Percentiles rank a stretch among this genome's conserved stretches.
Conservation (phyloP, 345 rosid genomes). For the Citrus cavaleriei region DNA sequence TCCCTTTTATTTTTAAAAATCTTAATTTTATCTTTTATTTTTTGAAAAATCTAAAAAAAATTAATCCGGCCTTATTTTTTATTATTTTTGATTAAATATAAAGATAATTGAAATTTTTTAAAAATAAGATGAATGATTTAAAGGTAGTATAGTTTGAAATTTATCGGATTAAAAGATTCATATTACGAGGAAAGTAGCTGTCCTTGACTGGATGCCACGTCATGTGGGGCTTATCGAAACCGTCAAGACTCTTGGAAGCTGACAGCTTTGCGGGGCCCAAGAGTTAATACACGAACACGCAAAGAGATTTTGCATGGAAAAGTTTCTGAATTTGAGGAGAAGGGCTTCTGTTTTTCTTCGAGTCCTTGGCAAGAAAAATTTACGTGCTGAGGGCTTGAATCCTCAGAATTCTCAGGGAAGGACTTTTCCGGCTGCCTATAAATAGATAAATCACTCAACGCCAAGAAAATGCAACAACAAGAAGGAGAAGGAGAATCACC, state of each 20-base stretch:
- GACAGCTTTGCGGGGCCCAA: background rate
- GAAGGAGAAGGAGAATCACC: background rate
- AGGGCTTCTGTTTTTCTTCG: background rate
- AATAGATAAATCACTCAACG: slow-evolving; percentile 15
- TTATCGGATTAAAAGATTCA: no score
- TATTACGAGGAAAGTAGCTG: background rate
- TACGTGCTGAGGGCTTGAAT: slow-evolving; percentile 26
- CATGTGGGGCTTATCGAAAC: background rate
- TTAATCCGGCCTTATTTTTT: no score
- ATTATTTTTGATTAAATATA: no score
- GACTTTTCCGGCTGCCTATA: slow-evolving; percentile 37
- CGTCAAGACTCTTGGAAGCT: background rate
- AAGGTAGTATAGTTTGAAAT: no score
- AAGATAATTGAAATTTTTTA: no score
- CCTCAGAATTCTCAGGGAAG: slow-evolving; percentile 43
- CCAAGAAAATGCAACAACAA: background rate
- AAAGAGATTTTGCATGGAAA: background rate
- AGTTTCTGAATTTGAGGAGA: slow-evolving; percentile 17
- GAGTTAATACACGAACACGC: background rate
- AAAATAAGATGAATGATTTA: no score
- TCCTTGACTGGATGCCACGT: background rate
- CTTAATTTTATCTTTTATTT: no score
- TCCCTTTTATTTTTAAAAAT: no score
- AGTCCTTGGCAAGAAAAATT: background rate
- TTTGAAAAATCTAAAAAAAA: no score